Base-by-base conservation (phyloP, 768 basidiomycete genomes). In the Tricholoma furcatifolium region DNA sequence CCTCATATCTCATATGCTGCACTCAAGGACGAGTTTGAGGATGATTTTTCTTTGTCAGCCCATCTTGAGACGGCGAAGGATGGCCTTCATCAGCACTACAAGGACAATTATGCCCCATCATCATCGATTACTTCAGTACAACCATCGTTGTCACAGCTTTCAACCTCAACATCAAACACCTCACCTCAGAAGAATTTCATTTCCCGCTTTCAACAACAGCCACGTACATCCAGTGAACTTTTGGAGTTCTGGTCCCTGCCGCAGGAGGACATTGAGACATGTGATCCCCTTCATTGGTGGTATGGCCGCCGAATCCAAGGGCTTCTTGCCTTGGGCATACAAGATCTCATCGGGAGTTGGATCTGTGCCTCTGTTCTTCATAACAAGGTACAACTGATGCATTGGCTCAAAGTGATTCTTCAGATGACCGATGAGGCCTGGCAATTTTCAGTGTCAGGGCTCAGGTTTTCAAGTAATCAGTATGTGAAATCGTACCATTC, bases 1-100 rank as follows among this genome's bases (percentile, higher is more conserved):
- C 68, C 68, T n/a, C 51, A 62, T 2, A 66, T 72, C 12, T 54
- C 56, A 21, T 65, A 65, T 41, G 47, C 54, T 6, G 59, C 57
- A 0, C 34, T 70, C 4, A 46, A 51, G 23, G 43, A 40, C 10
- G 68, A 70, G 31, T 65, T 47, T 36, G 53, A 40, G 4, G 39
- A 50, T 40, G 66, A 70, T 34, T 27, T 32, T 0, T 36, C 47
- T 9, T 55, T 65, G 14, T 17, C 17, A 3, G 17, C 31, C 0
- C 54, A 55, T 43, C 56, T 4, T 7, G 7, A 3, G 61, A 4
- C 46, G 55, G 20, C 11, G 23, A 1, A 20, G 35, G 4, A 64
- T 58, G 53, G 21, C 15, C 8, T 63, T 1, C n/a, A 53, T 14
- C 11, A 7, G 2, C 55, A 62, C 43, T 60, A 42, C 48, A 38